Evolutionary conservation across 768 basidiomycete genomes (phyloP), one percentile per base, ranked within the genome.

Genomic region (Trametes maxima): DNA sequence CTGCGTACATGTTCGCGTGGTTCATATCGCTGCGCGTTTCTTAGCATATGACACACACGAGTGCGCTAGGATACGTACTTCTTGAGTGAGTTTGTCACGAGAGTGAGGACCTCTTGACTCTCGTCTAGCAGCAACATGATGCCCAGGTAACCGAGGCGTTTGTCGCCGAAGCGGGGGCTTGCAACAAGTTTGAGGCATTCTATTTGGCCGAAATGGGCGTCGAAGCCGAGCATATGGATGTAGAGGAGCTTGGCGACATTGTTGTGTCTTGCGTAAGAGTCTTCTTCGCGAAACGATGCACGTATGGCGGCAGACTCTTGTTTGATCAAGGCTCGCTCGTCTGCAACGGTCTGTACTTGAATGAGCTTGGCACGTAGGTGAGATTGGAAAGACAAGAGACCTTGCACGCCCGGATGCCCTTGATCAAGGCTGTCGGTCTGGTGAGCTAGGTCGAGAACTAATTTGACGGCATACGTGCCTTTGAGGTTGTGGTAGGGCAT

Each of bases 121-220:
- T 99, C 97, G 71, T 99, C 97, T 63, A 99, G 76, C 37, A 99
- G 78, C 63, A 99, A 79, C 97, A 98, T 98, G 67, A 98, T 98
- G 0, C 97, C 97, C 36, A 99, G 79, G 70, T 98, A 99, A 0
- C 97, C 97, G 16, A 98, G 79, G 22, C 95, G 83, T 77, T 99
- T 99, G 80, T 99, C 97, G 43, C 90, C 84, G 77, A 98, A 99
- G 48, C 95, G 84, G 16, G 95, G 94, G 70, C 94, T 94, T 35
- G 95, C 95, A 40, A 97, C 95, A 46, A 95, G 87, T 73, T 94
- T 95, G 67, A 95, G 79, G 76, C 94, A 95, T 79, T 96, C 94
- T 74, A 99, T 98, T 81, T 99, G 97, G 54, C 96, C 97, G 72
- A 98, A 99, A 74, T 99, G 97, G 33, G 97, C 97, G 10, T 95